Base-by-base conservation (phyloP, 2,329 filamentous ascomycete genomes). In the Trichoderma pleuroti region DNA sequence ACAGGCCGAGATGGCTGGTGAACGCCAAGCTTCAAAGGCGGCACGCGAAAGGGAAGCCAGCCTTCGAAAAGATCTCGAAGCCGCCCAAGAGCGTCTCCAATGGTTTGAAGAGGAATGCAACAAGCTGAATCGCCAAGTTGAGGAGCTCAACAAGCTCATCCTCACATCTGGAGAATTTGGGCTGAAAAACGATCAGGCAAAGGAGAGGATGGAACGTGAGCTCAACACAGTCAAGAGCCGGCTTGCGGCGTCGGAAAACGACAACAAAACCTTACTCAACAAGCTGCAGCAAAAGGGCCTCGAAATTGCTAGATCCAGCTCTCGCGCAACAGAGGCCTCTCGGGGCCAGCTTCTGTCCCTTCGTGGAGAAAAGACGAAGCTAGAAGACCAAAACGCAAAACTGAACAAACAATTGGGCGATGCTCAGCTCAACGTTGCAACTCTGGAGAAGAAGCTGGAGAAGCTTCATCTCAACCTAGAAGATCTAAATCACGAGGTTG, bases 261-360 rank as follows among this genome's bases (percentile, higher is more conserved):
- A 98, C 81, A 98, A 98, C 77, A 91, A 93, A 65, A 91, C 94
- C 6, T 84, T 99, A n/a, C 86, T 98, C 74, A 98, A 98, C 83
- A 98, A 98, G 81, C 86, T 99, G 21, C 95, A 98, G 77, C 95
- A 98, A 77, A 98, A 98, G 84, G 96, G 97, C 34, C 87, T 99
- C 8, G 95, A 99, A 78, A 97, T 99, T 79, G 95, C 95, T 52
- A 89, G 96, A 59, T 96, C 95, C 0, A 93, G 89, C 72, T 97
- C 94, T 6, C 91, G 91, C 71, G 95, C 92, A 34, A 94, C 88
- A 72, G 95, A 98, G 75, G 92, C 90, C 36, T 93, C 94, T 60
- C 90, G 94, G 46, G 87, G 90, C 3, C 92, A 96, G 74, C 85
- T 98, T 61, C 81, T 88, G 49, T 89, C 91, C 71, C 84, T 98